Evolutionary conservation across 192 early-diverging fungal species (phyloP).

Genomic region (Coemansia brasiliensis): DNA sequence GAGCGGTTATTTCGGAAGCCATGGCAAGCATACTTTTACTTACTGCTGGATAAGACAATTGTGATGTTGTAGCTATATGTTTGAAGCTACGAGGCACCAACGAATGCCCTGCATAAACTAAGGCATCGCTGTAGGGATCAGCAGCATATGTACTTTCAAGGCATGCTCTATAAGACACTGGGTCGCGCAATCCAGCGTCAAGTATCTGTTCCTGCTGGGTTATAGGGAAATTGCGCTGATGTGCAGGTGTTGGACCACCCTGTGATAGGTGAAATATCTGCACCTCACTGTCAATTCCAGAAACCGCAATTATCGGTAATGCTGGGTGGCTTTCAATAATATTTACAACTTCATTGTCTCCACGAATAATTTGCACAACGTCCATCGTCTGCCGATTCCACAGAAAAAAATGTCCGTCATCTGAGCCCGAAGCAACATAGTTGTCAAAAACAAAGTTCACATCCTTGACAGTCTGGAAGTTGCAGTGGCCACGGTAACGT

Average conservation of each 20-base stretch:
- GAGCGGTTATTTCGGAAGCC: conserved; percentile 6
- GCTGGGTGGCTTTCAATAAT: conserved; percentile 62
- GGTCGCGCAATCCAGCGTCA: conserved; percentile 5
- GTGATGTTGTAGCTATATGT: neutral
- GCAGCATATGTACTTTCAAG: conserved; percentile 15
- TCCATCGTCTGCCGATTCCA: conserved; percentile 65
- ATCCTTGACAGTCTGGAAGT: conserved; percentile 67
- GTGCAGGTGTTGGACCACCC: conserved; percentile 30
- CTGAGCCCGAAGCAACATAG: conserved; percentile 75
- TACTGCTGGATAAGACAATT: conserved; percentile 8
- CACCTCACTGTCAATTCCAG: conserved; percentile 74
- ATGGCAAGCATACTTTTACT: conserved; percentile 12
- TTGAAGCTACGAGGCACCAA: conserved; percentile 5
- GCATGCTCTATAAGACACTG: conserved; percentile 7
- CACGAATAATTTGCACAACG: conserved; percentile 64
- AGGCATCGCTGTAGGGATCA: conserved; percentile 31
- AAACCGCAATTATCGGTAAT: conserved; percentile 60
- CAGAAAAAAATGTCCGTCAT: conserved; percentile 70
- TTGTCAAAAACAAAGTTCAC: conserved; percentile 69
- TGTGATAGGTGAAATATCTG: conserved; percentile 64
- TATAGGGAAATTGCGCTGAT: conserved; percentile 36
- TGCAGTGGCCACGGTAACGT: conserved; percentile 38
- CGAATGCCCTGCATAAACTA: conserved; percentile 10
- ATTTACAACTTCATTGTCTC: conserved; percentile 65
- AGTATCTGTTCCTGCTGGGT: conserved; percentile 17